Evolutionary conservation across 495 filamentous ascomycete genomes (phyloP), one percentile per base, ranked within the genome.

Genomic region (Cairneyella variabilis): DNA sequence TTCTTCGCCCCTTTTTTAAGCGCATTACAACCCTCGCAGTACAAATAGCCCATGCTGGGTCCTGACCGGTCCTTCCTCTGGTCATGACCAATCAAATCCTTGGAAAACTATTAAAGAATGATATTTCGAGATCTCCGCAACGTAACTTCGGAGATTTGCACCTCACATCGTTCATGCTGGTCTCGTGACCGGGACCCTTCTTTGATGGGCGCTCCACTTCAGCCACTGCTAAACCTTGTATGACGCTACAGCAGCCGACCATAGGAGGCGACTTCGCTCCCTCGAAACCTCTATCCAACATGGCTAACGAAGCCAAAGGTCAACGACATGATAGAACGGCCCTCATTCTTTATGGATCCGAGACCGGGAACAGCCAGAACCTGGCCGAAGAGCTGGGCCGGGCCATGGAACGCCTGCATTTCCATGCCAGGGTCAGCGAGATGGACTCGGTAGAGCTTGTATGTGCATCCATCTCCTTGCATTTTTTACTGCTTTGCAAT

Each of bases 351-450:
- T 97, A 96, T 73, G 95, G 89, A 26, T 90, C 91, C 16, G 95
- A 99, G 70, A 96, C 91, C 0, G 93, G 95, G 38, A 97, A 91
- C 62, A 83, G 89, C 30, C 85, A 93, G 62, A 93, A 97, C 58
- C 79, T 89, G 38, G 91, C 95, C 3, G 82, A 87, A 53, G 90
- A 97, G 69, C 69, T 97, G 47, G 89, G 85, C 17, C 76, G 83
- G 21, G 58, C 87, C 58, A 68, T 79, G 9, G 80, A 90, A 67
- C 78, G 91, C 9, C 73, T 96, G 21, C 89, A 82, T 61, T 96
- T 96, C 65, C 61, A 72, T 46, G 86, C 88, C 5, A 73, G 78
- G 39, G 84, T 95, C 18, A 74, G 79, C 32, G 86, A 90, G 60
- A 77, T 96, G 76, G 83, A 97, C 63, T 75, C 72, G 53, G 74